A percentile compares a stretch with the other conserved stretches of the same genome.
Evolutionary conservation across 192 early-diverging fungal genomes (phyloP).

Genomic region (Linderina pennispora): DNA sequence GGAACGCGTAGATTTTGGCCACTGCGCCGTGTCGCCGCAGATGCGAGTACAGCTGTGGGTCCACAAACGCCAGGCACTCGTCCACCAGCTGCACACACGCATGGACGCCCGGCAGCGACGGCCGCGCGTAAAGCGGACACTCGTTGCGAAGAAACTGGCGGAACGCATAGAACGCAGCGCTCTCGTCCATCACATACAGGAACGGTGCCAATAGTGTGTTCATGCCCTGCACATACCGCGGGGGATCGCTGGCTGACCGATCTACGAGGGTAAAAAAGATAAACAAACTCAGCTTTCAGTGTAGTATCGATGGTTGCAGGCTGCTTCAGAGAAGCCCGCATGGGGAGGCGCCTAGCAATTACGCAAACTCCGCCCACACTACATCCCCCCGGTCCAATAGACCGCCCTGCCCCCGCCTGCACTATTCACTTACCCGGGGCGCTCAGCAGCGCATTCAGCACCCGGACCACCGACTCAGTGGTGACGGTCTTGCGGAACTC

Average conservation of each 20-base stretch:
- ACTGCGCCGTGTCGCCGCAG: conserved; percentile 64
- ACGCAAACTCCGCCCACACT: too few relatives aligned
- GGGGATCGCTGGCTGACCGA: conserved; percentile 33
- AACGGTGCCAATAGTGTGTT: conserved; percentile 91
- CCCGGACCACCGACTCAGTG: conserved; percentile 66
- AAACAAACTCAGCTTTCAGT: conserved; percentile 1
- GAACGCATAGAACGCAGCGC: conserved; percentile 86
- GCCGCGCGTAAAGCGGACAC: conserved; percentile 92
- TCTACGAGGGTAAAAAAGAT: conserved; percentile 9
- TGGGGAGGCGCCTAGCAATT: too few relatives aligned
- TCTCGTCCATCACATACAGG: conserved; percentile 84
- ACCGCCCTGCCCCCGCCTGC: too few relatives aligned
- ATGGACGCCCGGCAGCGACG: conserved; percentile 82
- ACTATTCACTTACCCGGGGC: conserved; percentile 68
- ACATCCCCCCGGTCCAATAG: too few relatives aligned
- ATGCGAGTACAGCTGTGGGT: conserved; percentile 65
- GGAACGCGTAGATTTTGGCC: conserved; percentile 83
- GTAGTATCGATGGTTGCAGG: too few relatives aligned
- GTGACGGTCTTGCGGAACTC: conserved; percentile 65
- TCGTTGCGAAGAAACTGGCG: conserved; percentile 79
- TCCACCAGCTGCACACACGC: conserved; percentile 85
- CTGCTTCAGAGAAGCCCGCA: too few relatives aligned
- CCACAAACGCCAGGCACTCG: conserved; percentile 66
- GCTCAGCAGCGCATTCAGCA: conserved; percentile 85
- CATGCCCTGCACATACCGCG: conserved; percentile 90